Conservation (phyloP, 164 flowering plant genomes). For the Dillenia turbinata region DNA sequence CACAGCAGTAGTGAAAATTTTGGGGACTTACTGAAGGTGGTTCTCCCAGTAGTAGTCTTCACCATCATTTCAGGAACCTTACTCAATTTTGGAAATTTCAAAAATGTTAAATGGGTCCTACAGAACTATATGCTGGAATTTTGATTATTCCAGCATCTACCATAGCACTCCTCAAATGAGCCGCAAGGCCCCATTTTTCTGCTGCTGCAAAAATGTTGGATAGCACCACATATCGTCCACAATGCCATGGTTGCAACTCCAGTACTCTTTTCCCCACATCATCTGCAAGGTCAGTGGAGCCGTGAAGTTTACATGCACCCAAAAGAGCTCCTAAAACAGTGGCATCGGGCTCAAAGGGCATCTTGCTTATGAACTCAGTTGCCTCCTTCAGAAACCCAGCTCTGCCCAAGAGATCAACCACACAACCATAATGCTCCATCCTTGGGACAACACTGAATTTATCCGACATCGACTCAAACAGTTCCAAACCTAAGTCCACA, state of each 20-base stretch:
- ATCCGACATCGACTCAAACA: conserved; percentile 44
- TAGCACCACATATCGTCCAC: conserved; percentile 57
- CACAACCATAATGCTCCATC: conserved; percentile 80
- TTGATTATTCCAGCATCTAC: conserved; percentile 42
- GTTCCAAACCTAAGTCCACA: conserved; percentile 43
- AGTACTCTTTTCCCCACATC: conserved; percentile 47
- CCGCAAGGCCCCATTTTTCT: conserved; percentile 57
- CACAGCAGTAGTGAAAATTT: no score
- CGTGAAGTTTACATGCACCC: conserved; percentile 76
- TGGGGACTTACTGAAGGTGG: no score
- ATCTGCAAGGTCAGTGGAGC: conserved; percentile 46
- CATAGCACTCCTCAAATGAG: conserved; percentile 55
- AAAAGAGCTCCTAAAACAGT: conserved; percentile 72
- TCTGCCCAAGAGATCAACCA: conserved; percentile 78
- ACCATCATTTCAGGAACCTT: no score
- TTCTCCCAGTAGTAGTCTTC: no score
- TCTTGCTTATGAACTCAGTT: conserved; percentile 28
- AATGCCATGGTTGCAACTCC: conserved; percentile 53
- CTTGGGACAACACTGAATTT: conserved; percentile 42
- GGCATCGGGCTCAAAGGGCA: conserved; percentile 80
- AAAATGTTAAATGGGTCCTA: no score
- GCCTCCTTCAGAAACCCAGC: conserved; percentile 71
- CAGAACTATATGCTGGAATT: conserved; percentile 43
- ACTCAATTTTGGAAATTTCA: no score
- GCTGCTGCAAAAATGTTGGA: conserved; percentile 58